These are phyloP conservation scores for Alternaria arborescens DNA, from an alignment of 2,329 filamentous ascomycete species.

Conservation along the genomic window DNA sequence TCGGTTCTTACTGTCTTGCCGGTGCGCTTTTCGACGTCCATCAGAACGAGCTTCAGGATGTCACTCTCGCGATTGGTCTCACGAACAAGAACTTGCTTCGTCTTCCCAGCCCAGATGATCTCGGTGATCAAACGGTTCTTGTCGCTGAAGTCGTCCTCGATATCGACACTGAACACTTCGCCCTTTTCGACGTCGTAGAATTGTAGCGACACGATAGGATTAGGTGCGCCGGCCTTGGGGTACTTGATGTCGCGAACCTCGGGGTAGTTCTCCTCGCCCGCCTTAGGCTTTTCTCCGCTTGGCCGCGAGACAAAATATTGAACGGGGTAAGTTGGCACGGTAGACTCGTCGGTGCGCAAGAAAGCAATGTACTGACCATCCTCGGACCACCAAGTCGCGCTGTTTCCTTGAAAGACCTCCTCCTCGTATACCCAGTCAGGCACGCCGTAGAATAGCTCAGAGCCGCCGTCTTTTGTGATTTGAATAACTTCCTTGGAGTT, in stretches of 20 bases:
- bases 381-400: constrained; percentile 93
- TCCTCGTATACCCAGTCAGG: constrained; percentile 98
- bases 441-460: constrained; percentile 91
- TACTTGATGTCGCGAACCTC: constrained; percentile 95
- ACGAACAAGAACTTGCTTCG: constrained; percentile 80
- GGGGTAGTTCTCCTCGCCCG: constrained; percentile 86
- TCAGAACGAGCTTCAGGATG: constrained; percentile 82
- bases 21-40: constrained; percentile 77
- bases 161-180: constrained; percentile 81
- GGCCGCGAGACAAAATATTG: constrained; percentile 92
- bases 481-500: constrained; percentile 68
- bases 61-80: constrained; percentile 96
- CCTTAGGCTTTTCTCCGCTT: constrained; percentile 72
- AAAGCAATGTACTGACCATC: constrained; percentile 92
- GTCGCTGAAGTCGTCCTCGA: constrained; percentile 78
- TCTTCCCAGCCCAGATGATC: constrained; percentile 83
- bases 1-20: constrained; percentile 82
- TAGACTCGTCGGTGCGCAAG: constrained; percentile 90
- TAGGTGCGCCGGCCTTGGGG: constrained; percentile 92
- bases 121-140: constrained; percentile 91
- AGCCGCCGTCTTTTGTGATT: constrained; percentile 86
- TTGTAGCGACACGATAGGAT: constrained; percentile 85
- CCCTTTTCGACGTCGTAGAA: constrained; percentile 85
- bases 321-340: constrained; percentile 88
- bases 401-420: constrained; percentile 81